These are phyloP conservation scores for Puya raimondii DNA, from an alignment of 176 grass and related monocot genomes.

Conservation along the genomic window DNA sequence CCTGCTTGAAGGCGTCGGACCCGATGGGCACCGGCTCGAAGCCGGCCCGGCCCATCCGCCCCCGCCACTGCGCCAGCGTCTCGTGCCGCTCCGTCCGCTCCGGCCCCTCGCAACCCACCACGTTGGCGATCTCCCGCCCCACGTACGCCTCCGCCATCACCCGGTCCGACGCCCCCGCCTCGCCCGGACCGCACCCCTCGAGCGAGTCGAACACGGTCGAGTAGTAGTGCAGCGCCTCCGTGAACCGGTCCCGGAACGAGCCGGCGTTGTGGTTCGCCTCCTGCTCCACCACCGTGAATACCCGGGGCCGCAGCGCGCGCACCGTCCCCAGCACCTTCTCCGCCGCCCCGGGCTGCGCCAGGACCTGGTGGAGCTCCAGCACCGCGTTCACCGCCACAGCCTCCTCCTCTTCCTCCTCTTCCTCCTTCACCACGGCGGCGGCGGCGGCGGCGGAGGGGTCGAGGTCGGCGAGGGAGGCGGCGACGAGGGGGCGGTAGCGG, in stretches of 20 bases:
- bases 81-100: slow-evolving; percentile 93
- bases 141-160: slow-evolving; percentile 85
- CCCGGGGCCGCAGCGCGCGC: slow-evolving; percentile 52
- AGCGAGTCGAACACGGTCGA: slow-evolving; percentile 98
- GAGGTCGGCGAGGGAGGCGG: slow-evolving; percentile 63
- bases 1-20: slow-evolving; percentile 93
- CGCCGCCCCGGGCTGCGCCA: slow-evolving; percentile 54
- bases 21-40: slow-evolving; percentile 79
- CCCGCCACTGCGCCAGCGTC: slow-evolving; percentile 64
- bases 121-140: slow-evolving; percentile 86
- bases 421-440: slow-evolving; percentile 56
- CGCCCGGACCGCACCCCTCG: slow-evolving; percentile 29
- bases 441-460: slow-evolving; percentile 30
- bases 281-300: slow-evolving; percentile 84
- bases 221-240: slow-evolving; percentile 87
- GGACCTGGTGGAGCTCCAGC: slow-evolving; percentile 69
- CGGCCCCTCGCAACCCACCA: slow-evolving; percentile 74
- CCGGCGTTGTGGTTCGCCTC: slow-evolving; percentile 81
- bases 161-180: slow-evolving; percentile 27
- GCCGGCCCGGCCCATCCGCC: slow-evolving; percentile 46
- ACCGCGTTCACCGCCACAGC: slow-evolving; percentile 82
- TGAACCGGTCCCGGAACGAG: slow-evolving; percentile 73
- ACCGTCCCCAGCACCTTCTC: slow-evolving; percentile 78
- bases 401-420: slow-evolving; percentile 54
- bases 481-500: slow-evolving; percentile 71